A percentile compares a stretch with the other conserved stretches of the same genome.
Evolutionary conservation across 345 rosid genomes (phyloP).

Genomic region (Syzygium jambos): DNA sequence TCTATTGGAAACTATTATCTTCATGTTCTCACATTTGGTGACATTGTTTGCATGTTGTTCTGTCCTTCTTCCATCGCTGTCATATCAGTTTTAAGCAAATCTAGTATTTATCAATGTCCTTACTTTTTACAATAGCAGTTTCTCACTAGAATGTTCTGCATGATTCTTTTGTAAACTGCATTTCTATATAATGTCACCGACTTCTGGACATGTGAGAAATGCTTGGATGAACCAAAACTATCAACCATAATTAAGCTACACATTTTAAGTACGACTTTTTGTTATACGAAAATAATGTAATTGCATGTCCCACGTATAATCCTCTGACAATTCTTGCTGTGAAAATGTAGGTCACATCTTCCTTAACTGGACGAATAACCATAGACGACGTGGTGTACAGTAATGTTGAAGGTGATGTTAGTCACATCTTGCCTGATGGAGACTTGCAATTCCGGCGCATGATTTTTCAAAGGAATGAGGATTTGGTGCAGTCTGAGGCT

Average conservation of each 20-base stretch:
- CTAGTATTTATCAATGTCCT: background rate
- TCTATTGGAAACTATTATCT: background rate
- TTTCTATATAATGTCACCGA: background rate
- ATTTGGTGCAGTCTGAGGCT: conserved; percentile 92
- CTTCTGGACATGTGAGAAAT: background rate
- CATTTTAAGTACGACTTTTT: background rate
- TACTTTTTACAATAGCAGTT: background rate
- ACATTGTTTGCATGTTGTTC: background rate
- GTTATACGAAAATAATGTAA: background rate
- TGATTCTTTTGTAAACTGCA: background rate
- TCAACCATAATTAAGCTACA: background rate
- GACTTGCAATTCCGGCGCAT: conserved; percentile 76
- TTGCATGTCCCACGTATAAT: background rate
- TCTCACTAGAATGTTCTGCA: background rate
- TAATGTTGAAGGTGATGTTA: conserved; percentile 34
- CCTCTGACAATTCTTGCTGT: background rate
- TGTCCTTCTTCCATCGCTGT: background rate
- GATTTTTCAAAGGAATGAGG: conserved; percentile 70
- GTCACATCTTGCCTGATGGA: conserved; percentile 22
- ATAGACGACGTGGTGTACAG: conserved; percentile 86
- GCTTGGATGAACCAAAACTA: background rate
- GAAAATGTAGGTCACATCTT: conserved; percentile 50
- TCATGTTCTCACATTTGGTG: background rate
- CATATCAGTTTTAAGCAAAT: background rate
- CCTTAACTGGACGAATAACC: conserved; percentile 57